These are phyloP conservation scores for Plasmodium blacklocki DNA, from an alignment of 169 alveolate genomes.

Conservation along the genomic window DNA sequence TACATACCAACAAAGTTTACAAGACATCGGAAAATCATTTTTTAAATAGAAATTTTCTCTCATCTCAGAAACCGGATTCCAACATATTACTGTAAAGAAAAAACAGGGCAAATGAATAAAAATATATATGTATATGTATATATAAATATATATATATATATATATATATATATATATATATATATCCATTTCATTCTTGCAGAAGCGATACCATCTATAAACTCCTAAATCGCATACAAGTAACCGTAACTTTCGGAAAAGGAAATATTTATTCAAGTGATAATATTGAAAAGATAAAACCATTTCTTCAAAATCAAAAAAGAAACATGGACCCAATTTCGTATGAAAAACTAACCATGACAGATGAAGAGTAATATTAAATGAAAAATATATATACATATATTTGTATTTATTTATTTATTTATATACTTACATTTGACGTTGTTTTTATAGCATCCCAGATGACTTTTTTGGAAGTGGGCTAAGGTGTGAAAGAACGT, in stretches of 20 bases:
- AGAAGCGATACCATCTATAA: slow-evolving; percentile 28
- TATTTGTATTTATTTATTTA: background rate
- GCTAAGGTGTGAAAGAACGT: slow-evolving; percentile 20
- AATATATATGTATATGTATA: background rate
- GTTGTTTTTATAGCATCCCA: slow-evolving; percentile 33
- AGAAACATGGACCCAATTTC: slow-evolving; percentile 14
- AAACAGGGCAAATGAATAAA: background rate
- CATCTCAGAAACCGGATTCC: slow-evolving; percentile 42
- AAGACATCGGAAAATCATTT: background rate
- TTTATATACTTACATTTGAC: background rate
- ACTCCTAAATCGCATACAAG: slow-evolving; percentile 61
- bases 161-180: background rate
- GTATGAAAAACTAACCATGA: slow-evolving; percentile 37
- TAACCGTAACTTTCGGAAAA: slow-evolving; percentile 49
- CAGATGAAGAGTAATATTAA: slow-evolving; percentile 41
- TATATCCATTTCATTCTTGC: background rate
- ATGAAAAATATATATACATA: background rate
- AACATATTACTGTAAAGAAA: slow-evolving; percentile 34
- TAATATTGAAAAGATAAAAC: slow-evolving; percentile 16
- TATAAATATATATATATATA: background rate
- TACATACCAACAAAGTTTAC: slow-evolving; percentile 1
- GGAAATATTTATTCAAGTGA: slow-evolving; percentile 30
- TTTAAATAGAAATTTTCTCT: slow-evolving; percentile 35
- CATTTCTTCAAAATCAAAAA: slow-evolving; percentile 26
- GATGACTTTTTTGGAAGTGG: slow-evolving; percentile 64